Base-by-base conservation (phyloP, 2,329 filamentous ascomycete species). In the Apiospora malaysiana region DNA sequence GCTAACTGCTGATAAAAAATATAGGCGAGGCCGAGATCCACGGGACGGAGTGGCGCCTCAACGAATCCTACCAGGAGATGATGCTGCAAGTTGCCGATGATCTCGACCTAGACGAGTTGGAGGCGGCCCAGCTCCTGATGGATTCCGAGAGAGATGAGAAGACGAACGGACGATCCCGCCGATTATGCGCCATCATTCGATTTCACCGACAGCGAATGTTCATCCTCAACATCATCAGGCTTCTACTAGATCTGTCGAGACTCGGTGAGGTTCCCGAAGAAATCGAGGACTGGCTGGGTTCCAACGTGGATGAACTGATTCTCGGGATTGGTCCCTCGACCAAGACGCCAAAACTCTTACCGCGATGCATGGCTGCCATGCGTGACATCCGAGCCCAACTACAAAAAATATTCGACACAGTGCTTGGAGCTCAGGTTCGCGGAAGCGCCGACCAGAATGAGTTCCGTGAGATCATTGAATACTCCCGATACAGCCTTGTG, bases 151-250 rank as follows among this genome's bases (percentile, higher is more conserved):
- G 90, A 47, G 91, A 95, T 75, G 86, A 90, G 21, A 85, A 89
- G 63, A 85, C 89, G 21, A 85, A 94, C 6, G 94, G 94, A 72
- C 90, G 93, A 32, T 87, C 93, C 3, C 86, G 93, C 72, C 86
- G 94, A 70, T 91, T 95, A 79, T 92, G 92, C 75, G 93, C 93
- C 72, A 89, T 98, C 74, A 93, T 98, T 77, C 90, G 91, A 74
- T 97, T 97, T 81, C 95, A 99, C 81, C 91, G 95, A 76, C 91
- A 93, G 75, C 91, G 95, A 74, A 92, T 93, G 77, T 94, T 92
- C 77, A 83, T 97, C 56, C 89, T 98, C 45, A 93, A 97, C 79
- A 94, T 92, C 76, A 85, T 98, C 76, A 92, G 95, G 69, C 86
- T 98, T 42, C 87, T 97, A 70, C 85, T 97, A 71, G 90, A 93